Percentiles rank a stretch among this genome's conserved stretches.
Evolutionary conservation across 768 basidiomycete species (phyloP).

Genomic region (Naganishia vishniacii): DNA sequence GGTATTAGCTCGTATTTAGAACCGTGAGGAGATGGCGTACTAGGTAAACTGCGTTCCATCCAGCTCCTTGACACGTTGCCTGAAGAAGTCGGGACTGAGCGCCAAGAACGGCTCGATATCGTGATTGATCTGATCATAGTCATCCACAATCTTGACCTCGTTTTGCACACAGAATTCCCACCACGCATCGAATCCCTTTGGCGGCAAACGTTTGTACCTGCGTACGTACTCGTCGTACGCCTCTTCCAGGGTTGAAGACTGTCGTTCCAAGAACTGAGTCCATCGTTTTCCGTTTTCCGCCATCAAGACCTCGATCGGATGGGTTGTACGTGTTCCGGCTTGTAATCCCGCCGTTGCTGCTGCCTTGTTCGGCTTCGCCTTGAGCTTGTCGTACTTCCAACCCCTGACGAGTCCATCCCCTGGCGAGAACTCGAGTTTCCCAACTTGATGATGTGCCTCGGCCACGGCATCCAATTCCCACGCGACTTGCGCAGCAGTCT

Average conservation of each 20-base stretch:
- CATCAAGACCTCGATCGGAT: conserved; percentile 44
- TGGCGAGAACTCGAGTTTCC: conserved; percentile 24
- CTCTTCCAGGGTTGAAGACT: conserved; percentile 70
- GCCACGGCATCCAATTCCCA: conserved; percentile 13
- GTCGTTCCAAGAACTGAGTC: conserved; percentile 48
- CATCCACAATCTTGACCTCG: conserved; percentile 75
- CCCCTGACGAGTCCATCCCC: conserved; percentile 38
- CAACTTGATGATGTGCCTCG: conserved; percentile 11
- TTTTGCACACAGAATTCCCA: conserved; percentile 69
- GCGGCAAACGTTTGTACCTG: conserved; percentile 72
- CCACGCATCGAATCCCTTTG: conserved; percentile 86
- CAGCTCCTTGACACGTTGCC: conserved; percentile 32
- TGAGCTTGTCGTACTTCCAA: conserved; percentile 35
- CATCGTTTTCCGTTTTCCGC: conserved; percentile 36
- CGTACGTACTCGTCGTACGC: conserved; percentile 76
- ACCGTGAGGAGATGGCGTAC: conserved; percentile 25
- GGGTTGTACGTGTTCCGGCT: conserved; percentile 30
- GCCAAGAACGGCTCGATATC: conserved; percentile 83
- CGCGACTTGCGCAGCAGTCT: background rate
- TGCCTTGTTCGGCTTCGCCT: background rate
- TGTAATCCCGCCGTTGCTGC: conserved; percentile 20
- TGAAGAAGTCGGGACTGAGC: conserved; percentile 55
- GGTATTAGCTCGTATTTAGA: background rate
- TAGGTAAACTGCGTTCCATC: conserved; percentile 34
- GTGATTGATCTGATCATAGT: conserved; percentile 51